These are phyloP conservation scores for Pleoardoris graminearum DNA, from an alignment of 2,329 filamentous ascomycete species.

Conservation along the genomic window DNA sequence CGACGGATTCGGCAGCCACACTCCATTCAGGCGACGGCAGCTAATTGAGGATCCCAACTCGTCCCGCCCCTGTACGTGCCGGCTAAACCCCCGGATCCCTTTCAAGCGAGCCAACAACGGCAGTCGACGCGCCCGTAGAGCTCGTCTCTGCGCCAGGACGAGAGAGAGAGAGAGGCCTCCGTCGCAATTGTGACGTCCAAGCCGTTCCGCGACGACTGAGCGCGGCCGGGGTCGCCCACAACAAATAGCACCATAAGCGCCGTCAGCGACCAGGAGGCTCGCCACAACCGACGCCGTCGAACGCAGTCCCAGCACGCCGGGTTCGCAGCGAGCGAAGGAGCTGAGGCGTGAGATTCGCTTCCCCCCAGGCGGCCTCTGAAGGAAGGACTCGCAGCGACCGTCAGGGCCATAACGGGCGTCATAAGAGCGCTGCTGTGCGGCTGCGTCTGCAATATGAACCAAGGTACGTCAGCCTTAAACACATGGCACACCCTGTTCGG, in stretches of 20 bases:
- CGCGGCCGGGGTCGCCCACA: slow-evolving; percentile 15
- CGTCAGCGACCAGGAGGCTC: slow-evolving; percentile 30
- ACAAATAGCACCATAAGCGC: slow-evolving; percentile 14
- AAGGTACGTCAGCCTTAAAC: slow-evolving; percentile 44
- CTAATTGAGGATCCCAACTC: slow-evolving; percentile 39
- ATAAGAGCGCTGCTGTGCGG: slow-evolving; percentile 25
- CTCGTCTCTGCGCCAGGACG: slow-evolving; percentile 15
- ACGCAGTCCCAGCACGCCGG: slow-evolving; percentile 32
- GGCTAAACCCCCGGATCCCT: slow-evolving; percentile 44
- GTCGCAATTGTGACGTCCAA: neutral
- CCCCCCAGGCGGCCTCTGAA: slow-evolving; percentile 8
- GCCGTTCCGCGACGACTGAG: neutral
- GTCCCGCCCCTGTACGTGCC: slow-evolving; percentile 37
- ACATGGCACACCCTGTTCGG: slow-evolving; percentile 19
- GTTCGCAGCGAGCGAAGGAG: slow-evolving; percentile 23
- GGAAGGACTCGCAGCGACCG: slow-evolving; percentile 22
- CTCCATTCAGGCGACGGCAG: slow-evolving; percentile 41
- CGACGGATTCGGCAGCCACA: slow-evolving; percentile 31
- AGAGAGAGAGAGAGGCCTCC: slow-evolving; percentile 12
- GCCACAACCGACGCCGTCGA: slow-evolving; percentile 33
- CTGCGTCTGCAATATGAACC: slow-evolving; percentile 40
- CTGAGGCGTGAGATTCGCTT: slow-evolving; percentile 33
- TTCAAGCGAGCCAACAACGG: slow-evolving; percentile 45
- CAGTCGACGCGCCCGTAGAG: slow-evolving; percentile 30
- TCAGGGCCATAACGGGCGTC: slow-evolving; percentile 23